Base-by-base conservation (phyloP, 1,284 basidiomycete species). In the Rhodofomes roseus region DNA sequence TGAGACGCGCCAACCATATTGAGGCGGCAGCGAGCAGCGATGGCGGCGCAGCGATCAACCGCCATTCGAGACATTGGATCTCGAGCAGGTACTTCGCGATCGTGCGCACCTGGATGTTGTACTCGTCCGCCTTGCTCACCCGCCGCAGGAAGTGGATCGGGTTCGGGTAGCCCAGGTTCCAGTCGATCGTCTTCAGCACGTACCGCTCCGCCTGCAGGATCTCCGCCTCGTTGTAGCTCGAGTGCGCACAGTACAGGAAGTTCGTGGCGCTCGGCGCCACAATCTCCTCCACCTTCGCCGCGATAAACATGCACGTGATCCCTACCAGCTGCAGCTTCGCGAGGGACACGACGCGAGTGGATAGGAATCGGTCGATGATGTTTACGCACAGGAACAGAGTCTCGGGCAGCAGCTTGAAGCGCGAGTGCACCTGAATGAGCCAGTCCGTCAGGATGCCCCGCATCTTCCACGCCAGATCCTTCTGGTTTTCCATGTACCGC, bases 291-390 rank as follows among this genome's bases (percentile, higher is more conserved):
- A 96, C 95, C 76, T 99, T 99, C 53, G 93, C 87, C 0, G 96
- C 89, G 64, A 99, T 82, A 76, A 98, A 96, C 74, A 99, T 85
- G 68, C 93, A 93, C 5, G 95, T 95, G 61, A 98, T 83, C 60
- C 97, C 96, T 56, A 98, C 95, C 20, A 98, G 87, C 74, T 98
- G 96, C 43, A 98, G 84, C 74, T 98, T 97, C 67, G 89, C 87
- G 20, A 98, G 83, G 6, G 95, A 96, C 53, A 98, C 92, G 52
- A 92, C 88, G 7, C 95, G 91, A 1, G 86, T 81, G 2, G 94
- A 95, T 27, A 98, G 85, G 83, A 99, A 98, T 55, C 96, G 93
- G 76, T 99, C 97, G 70, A 98, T 92, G 70, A 98, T 89, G 81
- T 99, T 98, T 71, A 93, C 82, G 64, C 91, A 90, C 60, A 99